A percentile compares a stretch with the other conserved stretches of the same genome.
These are phyloP conservation scores for Mycena galopus DNA, from an alignment of 768 basidiomycete genomes.

Conservation along the genomic window DNA sequence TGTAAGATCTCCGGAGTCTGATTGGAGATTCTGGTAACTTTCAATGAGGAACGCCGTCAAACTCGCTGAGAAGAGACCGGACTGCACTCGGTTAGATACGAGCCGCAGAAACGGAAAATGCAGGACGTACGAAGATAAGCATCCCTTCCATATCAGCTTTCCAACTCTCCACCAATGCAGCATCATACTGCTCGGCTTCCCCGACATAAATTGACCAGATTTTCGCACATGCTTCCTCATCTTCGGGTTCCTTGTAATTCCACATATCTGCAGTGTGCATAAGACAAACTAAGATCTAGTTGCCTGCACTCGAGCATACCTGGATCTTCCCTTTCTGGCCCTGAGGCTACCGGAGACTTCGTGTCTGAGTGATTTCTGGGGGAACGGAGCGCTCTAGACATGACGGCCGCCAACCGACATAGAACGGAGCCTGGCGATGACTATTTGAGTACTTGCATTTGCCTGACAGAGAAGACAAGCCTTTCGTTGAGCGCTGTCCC, in stretches of 20 bases:
- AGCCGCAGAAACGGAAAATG: not conserved
- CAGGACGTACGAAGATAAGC: conserved; percentile 22
- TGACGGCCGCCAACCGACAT: no score
- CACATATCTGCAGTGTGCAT: not conserved
- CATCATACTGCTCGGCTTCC: conserved; percentile 19
- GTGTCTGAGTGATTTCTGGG: no score
- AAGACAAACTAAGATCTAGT: no score
- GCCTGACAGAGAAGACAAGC: no score
- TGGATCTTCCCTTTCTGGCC: no score
- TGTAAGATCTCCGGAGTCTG: not conserved
- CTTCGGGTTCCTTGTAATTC: not conserved
- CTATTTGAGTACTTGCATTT: no score
- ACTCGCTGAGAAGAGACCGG: conserved; percentile 29
- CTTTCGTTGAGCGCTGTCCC: no score
- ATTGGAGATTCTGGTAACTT: conserved; percentile 17
- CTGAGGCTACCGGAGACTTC: no score
- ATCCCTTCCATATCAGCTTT: no score
- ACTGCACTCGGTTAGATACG: not conserved
- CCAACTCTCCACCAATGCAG: conserved; percentile 19
- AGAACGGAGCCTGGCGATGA: no score
- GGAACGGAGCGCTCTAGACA: no score
- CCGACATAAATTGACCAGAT: conserved; percentile 19
- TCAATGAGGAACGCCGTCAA: conserved; percentile 27
- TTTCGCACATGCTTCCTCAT: not conserved
- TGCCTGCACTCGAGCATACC: no score